Base-by-base conservation (phyloP, 2,329 filamentous ascomycete species). In the Ophiostoma fasciatum region DNA sequence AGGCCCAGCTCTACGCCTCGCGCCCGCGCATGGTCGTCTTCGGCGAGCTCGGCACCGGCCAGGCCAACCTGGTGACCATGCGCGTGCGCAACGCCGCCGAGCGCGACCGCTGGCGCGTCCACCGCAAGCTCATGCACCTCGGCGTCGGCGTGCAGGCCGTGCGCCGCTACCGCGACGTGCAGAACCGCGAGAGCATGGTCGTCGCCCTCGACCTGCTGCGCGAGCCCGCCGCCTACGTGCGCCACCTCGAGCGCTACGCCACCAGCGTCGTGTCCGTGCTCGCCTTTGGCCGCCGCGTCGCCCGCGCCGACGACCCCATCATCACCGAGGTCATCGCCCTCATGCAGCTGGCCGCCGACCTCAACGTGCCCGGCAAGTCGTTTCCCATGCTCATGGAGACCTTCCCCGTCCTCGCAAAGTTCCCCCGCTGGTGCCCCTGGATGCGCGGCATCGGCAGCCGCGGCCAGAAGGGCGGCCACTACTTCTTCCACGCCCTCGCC, bases 381-480 rank as follows among this genome's bases (percentile, higher is more conserved):
- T 71, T 68, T 45, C 69, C 65, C 18, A 71, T 64, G 64, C 50
- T 74, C 20, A 60, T 73, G 56, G 68, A 71, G 48, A 71, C 66
- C 0, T 71, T 71, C 37, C 64, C 64, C 2, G 48, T 60, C 26
- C 54, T 67, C 11, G 59, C 64, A 15, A 59, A 52, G 14, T 62
- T 69, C 33, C 64, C 66, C 10, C 61, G 59, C 26, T 56, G 52
- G 44, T 59, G 60, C 4, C 65, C 66, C 1, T 68, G 62, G 62
- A 66, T 68, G 48, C 57, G 60, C 32, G 64, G 61, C 4, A 47
- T 66, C 4, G 61, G 62, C n/a, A 55, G 54, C 35, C 50, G 52
- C 22, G 40, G 43, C 22, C 47, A 50, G 22, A 61, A 62, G 38
- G 57, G 64, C 18, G 60, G 60, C 4, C 55, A 59, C 36, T 58